Evolutionary conservation across 768 basidiomycete species (phyloP).

Genomic region (Hydnum rufescens): DNA sequence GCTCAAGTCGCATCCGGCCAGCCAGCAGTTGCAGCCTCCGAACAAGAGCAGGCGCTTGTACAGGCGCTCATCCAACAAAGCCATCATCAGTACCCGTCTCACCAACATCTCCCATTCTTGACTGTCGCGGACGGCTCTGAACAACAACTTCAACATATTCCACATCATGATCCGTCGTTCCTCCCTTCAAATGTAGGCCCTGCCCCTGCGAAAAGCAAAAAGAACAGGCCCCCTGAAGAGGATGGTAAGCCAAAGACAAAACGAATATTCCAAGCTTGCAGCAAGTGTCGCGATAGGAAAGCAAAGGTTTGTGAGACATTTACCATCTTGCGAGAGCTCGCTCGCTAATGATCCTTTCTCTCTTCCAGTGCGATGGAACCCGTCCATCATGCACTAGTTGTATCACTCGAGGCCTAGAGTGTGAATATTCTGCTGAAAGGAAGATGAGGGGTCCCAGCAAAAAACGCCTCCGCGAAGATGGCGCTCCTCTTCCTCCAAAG

Average conservation of each 20-base stretch:
- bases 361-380: background rate
- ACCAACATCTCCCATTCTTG: background rate
- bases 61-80: background rate
- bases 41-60: background rate
- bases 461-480: background rate
- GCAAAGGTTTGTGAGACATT: slow-evolving; percentile 1
- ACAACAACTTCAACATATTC: background rate
- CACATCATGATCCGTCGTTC: background rate
- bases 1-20: background rate
- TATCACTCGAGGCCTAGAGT: background rate
- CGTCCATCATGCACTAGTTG: background rate
- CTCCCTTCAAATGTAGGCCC: background rate
- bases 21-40: background rate
- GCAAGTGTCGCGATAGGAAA: background rate
- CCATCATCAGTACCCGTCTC: background rate
- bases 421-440: background rate
- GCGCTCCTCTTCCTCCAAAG: background rate
- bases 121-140: background rate
- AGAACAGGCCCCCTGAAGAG: background rate
- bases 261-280: background rate
- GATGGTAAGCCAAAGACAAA: slow-evolving; percentile 1
- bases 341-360: background rate
- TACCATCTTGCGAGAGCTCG: background rate
- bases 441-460: background rate
- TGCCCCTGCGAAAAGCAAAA: background rate